These are phyloP conservation scores for Barbarea vulgaris DNA, from an alignment of 345 rosid genomes.

Conservation along the genomic window DNA sequence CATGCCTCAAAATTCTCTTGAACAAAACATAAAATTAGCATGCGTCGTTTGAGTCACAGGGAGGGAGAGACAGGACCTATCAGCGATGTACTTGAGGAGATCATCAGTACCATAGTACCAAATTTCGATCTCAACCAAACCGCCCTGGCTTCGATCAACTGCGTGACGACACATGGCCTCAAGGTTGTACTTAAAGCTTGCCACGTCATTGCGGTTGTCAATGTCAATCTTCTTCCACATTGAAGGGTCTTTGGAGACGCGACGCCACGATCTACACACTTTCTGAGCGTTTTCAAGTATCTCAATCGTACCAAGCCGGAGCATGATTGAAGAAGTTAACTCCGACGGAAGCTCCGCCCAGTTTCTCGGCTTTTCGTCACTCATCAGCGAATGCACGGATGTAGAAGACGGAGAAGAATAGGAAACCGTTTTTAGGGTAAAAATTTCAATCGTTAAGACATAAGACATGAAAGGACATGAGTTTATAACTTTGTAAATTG, in stretches of 20 bases:
- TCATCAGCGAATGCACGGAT: neutral
- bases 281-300: constrained; percentile 47
- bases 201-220: neutral
- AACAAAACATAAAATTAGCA: neutral
- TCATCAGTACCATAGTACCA: constrained; percentile 44
- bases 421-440: neutral
- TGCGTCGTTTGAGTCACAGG: neutral
- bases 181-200: neutral
- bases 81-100: constrained; percentile 50
- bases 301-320: constrained; percentile 42
- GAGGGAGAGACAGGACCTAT: constrained; percentile 32
- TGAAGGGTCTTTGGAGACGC: constrained; percentile 51
- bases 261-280: constrained; percentile 61
- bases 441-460: neutral
- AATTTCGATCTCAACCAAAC: constrained; percentile 44
- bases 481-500: too few relatives aligned
- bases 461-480: too few relatives aligned
- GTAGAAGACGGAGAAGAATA: neutral
- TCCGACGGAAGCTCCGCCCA: constrained; percentile 66
- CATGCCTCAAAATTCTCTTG: neutral
- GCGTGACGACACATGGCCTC: constrained; percentile 48
- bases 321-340: constrained; percentile 46
- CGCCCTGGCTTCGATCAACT: constrained; percentile 57
- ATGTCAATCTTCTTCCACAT: constrained; percentile 58
- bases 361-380: constrained; percentile 12